A percentile compares a stretch with the other conserved stretches of the same genome.
Evolutionary conservation across 345 rosid species (phyloP).

Genomic region (Acer campestre): DNA sequence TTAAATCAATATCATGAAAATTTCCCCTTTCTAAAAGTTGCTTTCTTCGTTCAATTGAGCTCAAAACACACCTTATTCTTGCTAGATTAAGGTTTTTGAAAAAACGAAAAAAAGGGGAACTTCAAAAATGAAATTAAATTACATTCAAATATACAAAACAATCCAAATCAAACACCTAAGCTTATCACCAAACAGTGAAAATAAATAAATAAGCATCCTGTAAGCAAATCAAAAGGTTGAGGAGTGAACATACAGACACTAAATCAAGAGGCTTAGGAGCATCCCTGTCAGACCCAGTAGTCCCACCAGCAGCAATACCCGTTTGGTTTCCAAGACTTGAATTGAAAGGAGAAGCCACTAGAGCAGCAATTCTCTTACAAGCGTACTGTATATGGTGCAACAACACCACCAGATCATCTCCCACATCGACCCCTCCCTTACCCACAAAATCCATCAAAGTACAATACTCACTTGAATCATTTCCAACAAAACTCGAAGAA

Average conservation of each 20-base stretch:
- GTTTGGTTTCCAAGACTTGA: conserved; percentile 57
- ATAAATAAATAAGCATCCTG: conserved; percentile 5
- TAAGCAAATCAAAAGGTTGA: not conserved
- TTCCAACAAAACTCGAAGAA: conserved; percentile 22
- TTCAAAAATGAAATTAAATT: no score
- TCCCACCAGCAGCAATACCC: conserved; percentile 28
- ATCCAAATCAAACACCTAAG: not conserved
- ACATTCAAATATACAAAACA: no score
- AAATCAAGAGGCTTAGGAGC: conserved; percentile 87
- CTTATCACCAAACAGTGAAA: not conserved
- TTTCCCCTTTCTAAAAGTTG: no score
- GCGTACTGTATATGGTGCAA: conserved; percentile 84
- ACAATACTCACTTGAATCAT: conserved; percentile 26
- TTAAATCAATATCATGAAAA: no score
- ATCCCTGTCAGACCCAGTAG: conserved; percentile 61
- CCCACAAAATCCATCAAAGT: conserved; percentile 61
- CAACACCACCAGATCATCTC: conserved; percentile 72
- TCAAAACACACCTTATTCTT: no score
- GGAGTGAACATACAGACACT: conserved; percentile 54
- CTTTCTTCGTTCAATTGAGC: no score
- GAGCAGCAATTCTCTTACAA: conserved; percentile 87
- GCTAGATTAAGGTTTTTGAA: no score
- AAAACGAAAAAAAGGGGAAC: no score
- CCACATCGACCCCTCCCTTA: conserved; percentile 54
- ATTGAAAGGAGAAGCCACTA: conserved; percentile 87